Evolutionary conservation across 1,284 basidiomycete species (phyloP).

Genomic region (Jaminaea rosea): DNA sequence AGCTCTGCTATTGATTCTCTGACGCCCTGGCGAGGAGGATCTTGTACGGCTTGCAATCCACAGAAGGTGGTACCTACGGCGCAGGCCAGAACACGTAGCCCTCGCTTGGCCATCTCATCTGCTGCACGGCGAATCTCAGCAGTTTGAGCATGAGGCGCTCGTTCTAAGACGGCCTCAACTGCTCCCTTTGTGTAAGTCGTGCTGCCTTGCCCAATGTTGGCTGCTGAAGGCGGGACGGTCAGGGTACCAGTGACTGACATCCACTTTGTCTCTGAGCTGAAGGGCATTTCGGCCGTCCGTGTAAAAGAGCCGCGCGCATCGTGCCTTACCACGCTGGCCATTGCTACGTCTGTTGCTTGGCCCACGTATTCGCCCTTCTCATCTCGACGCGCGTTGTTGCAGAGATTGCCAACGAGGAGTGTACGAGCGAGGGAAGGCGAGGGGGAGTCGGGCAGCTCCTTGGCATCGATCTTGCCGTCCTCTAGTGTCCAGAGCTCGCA

Average conservation of each 20-base stretch:
- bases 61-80: conserved; percentile 83
- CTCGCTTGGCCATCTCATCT: conserved; percentile 61
- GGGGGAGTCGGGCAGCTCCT: conserved; percentile 26
- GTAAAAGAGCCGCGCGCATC: conserved; percentile 67
- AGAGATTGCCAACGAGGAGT: conserved; percentile 53
- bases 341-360: conserved; percentile 85
- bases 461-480: conserved; percentile 49
- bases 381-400: conserved; percentile 57
- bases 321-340: conserved; percentile 68
- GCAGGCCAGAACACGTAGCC: conserved; percentile 79
- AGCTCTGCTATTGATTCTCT: conserved; percentile 71
- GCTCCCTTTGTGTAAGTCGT: conserved; percentile 87
- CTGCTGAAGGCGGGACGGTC: conserved; percentile 17
- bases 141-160: conserved; percentile 57
- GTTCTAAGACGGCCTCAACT: conserved; percentile 73
- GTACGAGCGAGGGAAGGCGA: conserved; percentile 62
- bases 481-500: conserved; percentile 79
- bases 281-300: conserved; percentile 69
- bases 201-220: conserved; percentile 47
- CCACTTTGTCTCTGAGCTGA: conserved; percentile 84
- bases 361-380: conserved; percentile 70
- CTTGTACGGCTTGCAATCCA: conserved; percentile 89
- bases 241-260: conserved; percentile 75
- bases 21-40: conserved; percentile 89
- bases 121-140: conserved; percentile 68